Percentiles rank a stretch among this genome's conserved stretches.
These are phyloP conservation scores for Termitomyces sp. DNA, from an alignment of 768 basidiomycete genomes.

Conservation along the genomic window DNA sequence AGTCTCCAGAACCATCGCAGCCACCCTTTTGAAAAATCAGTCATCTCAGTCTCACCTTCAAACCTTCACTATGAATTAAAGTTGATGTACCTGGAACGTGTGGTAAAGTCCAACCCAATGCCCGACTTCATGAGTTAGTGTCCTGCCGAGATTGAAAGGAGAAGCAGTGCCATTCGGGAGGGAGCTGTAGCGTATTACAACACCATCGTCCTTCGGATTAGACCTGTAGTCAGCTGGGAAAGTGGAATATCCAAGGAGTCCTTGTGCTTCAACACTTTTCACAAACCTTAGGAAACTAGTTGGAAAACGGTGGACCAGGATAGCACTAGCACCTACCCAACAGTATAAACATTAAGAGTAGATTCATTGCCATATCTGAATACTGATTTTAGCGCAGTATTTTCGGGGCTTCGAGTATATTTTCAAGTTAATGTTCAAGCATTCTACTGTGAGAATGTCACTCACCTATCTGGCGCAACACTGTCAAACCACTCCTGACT, in stretches of 20 bases:
- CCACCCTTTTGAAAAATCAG: conserved; percentile 20
- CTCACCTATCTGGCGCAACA: conserved; percentile 29
- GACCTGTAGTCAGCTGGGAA: conserved; percentile 36
- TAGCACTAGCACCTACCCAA: conserved; percentile 17
- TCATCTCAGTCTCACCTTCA: background rate
- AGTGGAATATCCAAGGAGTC: conserved; percentile 45
- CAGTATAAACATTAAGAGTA: conserved; percentile 33
- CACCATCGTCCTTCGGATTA: conserved; percentile 38
- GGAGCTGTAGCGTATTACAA: conserved; percentile 26
- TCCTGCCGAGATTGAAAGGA: conserved; percentile 39
- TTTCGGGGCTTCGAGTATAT: conserved; percentile 21
- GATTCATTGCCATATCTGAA: conserved; percentile 33
- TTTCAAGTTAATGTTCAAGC: background rate
- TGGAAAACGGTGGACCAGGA: background rate
- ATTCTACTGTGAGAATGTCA: background rate
- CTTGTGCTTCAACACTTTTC: conserved; percentile 18
- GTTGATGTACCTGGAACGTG: conserved; percentile 32
- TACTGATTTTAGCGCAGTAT: conserved; percentile 37
- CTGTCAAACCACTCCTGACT: conserved; percentile 44
- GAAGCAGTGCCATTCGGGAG: background rate
- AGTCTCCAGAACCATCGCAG: conserved; percentile 30
- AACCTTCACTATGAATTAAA: background rate
- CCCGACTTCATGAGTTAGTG: conserved; percentile 44
- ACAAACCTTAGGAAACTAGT: background rate
- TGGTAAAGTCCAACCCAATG: conserved; percentile 48